Percentiles rank a stretch among this genome's conserved stretches.
phyloP scores from a whole-genome alignment of 495 filamentous ascomycete species.

The Thermochaetoides thermophila region DNA sequence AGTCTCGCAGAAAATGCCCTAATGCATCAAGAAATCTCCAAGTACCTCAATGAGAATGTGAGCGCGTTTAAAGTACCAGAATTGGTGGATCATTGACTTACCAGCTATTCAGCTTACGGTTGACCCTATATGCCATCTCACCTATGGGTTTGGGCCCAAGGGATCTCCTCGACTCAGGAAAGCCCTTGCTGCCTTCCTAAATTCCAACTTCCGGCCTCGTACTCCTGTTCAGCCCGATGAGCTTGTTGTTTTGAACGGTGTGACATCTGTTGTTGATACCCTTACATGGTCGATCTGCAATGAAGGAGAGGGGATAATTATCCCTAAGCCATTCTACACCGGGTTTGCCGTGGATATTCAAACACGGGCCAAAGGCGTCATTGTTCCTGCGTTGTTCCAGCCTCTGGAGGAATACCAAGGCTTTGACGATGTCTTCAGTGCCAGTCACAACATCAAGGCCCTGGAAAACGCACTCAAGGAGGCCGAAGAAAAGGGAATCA shows the following conservation, averaged over 20 bases:
- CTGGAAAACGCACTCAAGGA: constrained; percentile 22
- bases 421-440: constrained; percentile 24
- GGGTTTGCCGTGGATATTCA: constrained; percentile 10
- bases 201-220: constrained; percentile 9
- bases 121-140: constrained; percentile 13
- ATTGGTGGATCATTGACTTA: background rate
- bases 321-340: constrained; percentile 18
- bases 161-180: constrained; percentile 13
- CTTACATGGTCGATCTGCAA: constrained; percentile 18
- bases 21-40: constrained; percentile 8
- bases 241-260: constrained; percentile 15
- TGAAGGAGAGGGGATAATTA: constrained; percentile 17
- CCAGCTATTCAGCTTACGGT: background rate
- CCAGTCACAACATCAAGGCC: constrained; percentile 7
- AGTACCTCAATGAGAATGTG: constrained; percentile 10
- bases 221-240: constrained; percentile 9
- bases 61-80: background rate
- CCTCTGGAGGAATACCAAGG: constrained; percentile 24
- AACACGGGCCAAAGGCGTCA: constrained; percentile 13
- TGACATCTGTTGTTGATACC: constrained; percentile 15
- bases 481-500: constrained; percentile 10
- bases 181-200: constrained; percentile 17
- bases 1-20: constrained; percentile 11
- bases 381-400: constrained; percentile 27
- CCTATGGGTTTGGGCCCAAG: constrained; percentile 16